A percentile compares a stretch with the other conserved stretches of the same genome.
phyloP scores from a whole-genome alignment of 2,329 filamentous ascomycete species.

The Akanthomyces uredinophilus region DNA sequence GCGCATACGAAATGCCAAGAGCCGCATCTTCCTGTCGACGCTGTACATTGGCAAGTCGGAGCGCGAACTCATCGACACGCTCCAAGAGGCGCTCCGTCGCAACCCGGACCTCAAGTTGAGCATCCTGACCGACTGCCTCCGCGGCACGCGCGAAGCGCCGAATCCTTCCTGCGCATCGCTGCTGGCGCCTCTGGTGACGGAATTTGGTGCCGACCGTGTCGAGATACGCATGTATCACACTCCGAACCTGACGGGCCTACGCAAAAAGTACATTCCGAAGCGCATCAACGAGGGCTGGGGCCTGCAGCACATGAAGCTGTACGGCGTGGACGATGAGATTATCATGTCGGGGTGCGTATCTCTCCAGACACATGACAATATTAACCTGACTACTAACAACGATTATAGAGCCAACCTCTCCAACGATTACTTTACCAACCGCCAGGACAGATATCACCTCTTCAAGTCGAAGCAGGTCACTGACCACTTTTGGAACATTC shows the following conservation, averaged over 20 bases:
- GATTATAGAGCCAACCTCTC: constrained; percentile 70
- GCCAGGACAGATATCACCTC: constrained; percentile 90
- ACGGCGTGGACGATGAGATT: constrained; percentile 91
- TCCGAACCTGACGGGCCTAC: constrained; percentile 82
- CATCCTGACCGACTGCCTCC: constrained; percentile 84
- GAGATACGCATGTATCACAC: constrained; percentile 98
- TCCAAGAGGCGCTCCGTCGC: constrained; percentile 66
- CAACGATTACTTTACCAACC: constrained; percentile 91
- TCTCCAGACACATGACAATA: neutral
- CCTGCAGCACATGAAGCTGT: constrained; percentile 97
- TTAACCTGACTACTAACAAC: constrained; percentile 17
- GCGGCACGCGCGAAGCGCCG: constrained; percentile 87
- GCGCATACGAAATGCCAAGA: constrained; percentile 76
- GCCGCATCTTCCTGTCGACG: constrained; percentile 86
- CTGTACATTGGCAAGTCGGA: constrained; percentile 95
- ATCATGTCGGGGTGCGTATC: constrained; percentile 75
- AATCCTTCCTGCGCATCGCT: constrained; percentile 82
- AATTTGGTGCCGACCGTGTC: constrained; percentile 79
- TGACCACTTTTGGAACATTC: constrained; percentile 74
- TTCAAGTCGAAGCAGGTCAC: constrained; percentile 76
- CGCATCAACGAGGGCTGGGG: constrained; percentile 98
- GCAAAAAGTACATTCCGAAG: constrained; percentile 78
- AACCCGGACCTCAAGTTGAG: constrained; percentile 78
- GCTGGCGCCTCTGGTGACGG: constrained; percentile 72
- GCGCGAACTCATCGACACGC: constrained; percentile 74